Conservation (phyloP, 2,329 filamentous ascomycete genomes). For the Monosporascus ibericus region DNA sequence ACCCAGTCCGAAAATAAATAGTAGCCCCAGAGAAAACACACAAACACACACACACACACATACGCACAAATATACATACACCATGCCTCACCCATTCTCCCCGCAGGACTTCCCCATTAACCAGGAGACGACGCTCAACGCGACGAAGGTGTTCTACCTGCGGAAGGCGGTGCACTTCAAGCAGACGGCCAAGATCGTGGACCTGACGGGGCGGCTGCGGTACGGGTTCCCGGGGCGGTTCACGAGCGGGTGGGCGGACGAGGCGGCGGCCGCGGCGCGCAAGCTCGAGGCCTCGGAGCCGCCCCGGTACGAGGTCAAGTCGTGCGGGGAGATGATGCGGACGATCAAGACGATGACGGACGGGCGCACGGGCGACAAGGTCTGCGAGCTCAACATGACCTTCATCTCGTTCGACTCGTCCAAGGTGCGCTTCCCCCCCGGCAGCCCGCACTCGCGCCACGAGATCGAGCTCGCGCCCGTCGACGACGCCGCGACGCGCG, state of each 20-base stretch:
- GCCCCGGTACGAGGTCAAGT: constrained; percentile 21
- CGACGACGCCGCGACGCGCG: constrained; percentile 12
- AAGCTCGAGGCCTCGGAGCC: constrained; percentile 11
- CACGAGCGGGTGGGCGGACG: constrained; percentile 23
- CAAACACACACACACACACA: background rate
- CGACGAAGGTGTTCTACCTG: constrained; percentile 23
- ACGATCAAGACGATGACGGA: constrained; percentile 27
- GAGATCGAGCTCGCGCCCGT: constrained; percentile 25
- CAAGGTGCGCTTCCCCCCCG: constrained; percentile 23
- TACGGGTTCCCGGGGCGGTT: constrained; percentile 22
- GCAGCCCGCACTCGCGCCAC: constrained; percentile 23
- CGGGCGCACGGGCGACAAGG: constrained; percentile 13
- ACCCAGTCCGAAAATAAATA: background rate
- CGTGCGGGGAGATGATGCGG: constrained; percentile 30
- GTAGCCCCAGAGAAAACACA: background rate
- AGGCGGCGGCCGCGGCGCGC: constrained; percentile 12
- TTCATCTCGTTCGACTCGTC: constrained; percentile 26
- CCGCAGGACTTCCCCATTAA: constrained; percentile 29
- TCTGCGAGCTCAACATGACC: constrained; percentile 30
- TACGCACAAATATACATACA: constrained; percentile 2
- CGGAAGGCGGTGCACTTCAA: constrained; percentile 29
- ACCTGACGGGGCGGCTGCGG: constrained; percentile 18
- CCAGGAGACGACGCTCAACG: constrained; percentile 15
- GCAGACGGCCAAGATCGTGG: constrained; percentile 21
- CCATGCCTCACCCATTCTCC: constrained; percentile 26